Conservation (phyloP, 768 basidiomycete genomes). For the Lactarius tabidus region DNA sequence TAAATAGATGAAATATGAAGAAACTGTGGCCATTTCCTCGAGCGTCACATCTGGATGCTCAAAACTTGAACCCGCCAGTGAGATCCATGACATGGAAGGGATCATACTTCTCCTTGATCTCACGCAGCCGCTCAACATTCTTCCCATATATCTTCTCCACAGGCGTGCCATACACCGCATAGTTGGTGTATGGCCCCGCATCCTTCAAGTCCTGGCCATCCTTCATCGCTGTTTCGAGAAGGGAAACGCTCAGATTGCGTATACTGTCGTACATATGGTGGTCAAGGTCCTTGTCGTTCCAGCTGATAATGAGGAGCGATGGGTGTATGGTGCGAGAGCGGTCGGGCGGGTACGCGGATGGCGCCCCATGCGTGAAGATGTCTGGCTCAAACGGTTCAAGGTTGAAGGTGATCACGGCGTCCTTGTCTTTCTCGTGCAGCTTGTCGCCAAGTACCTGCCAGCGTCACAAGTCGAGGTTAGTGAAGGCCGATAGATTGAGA, state of each 20-base stretch:
- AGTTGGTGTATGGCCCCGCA: slow-evolving; percentile 52
- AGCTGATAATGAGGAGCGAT: slow-evolving; percentile 37
- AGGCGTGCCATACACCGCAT: slow-evolving; percentile 50
- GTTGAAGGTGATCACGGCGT: slow-evolving; percentile 41
- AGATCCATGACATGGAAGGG: slow-evolving; percentile 59
- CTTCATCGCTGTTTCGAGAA: slow-evolving; percentile 32
- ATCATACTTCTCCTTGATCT: slow-evolving; percentile 45
- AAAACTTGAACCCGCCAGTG: slow-evolving; percentile 54
- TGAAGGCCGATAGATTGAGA: background rate
- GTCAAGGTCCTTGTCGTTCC: slow-evolving; percentile 40
- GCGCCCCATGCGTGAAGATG: slow-evolving; percentile 14
- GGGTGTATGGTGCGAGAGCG: slow-evolving; percentile 5
- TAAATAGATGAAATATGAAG: no score
- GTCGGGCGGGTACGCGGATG: slow-evolving; percentile 18
- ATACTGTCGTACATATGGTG: slow-evolving; percentile 39
- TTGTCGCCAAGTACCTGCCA: slow-evolving; percentile 45
- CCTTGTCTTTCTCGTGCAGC: slow-evolving; percentile 33
- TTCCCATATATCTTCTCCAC: slow-evolving; percentile 46
- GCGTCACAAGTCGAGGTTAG: background rate
- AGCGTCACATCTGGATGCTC: no score
- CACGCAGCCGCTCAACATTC: slow-evolving; percentile 40
- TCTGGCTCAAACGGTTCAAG: slow-evolving; percentile 10
- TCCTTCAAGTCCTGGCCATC: slow-evolving; percentile 39
- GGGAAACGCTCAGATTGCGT: slow-evolving; percentile 35
- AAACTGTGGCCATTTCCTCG: no score